Evolutionary conservation across 129 eudicot species (phyloP).

Genomic region (Oenanthe sinensis): DNA sequence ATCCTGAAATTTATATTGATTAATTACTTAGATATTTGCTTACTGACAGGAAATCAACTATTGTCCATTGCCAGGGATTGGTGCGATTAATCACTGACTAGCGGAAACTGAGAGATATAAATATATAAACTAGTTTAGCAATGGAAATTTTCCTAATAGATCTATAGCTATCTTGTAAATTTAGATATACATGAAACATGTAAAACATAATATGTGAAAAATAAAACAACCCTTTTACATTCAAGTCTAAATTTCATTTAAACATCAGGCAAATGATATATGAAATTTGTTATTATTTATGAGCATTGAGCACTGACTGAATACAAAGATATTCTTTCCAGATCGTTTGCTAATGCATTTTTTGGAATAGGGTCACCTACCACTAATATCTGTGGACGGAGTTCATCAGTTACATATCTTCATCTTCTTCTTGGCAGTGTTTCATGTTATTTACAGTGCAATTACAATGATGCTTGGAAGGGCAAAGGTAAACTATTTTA

Average conservation of each 20-base stretch:
- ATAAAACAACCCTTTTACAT: background rate
- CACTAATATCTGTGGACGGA: conserved; percentile 66
- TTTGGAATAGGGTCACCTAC: conserved; percentile 53
- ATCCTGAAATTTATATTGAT: background rate
- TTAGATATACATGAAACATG: background rate
- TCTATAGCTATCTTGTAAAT: background rate
- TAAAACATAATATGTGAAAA: too few species aligned
- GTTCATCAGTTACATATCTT: conserved; percentile 90
- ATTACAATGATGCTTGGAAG: conserved; percentile 72
- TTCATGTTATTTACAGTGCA: conserved; percentile 77
- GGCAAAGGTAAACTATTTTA: conserved; percentile 36
- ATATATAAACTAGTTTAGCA: background rate
- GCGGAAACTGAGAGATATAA: background rate
- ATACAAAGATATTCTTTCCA: background rate
- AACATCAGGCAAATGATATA: background rate
- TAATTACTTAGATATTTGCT: background rate
- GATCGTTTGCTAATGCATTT: background rate
- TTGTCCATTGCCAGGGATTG: background rate
- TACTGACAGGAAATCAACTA: background rate
- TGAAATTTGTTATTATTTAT: background rate
- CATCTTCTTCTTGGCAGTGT: conserved; percentile 90
- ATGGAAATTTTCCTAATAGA: background rate
- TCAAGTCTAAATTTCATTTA: background rate
- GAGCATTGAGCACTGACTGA: background rate
- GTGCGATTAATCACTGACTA: background rate